phyloP scores from a whole-genome alignment of 306 rosid species.

The Leucaena leucocephala region DNA sequence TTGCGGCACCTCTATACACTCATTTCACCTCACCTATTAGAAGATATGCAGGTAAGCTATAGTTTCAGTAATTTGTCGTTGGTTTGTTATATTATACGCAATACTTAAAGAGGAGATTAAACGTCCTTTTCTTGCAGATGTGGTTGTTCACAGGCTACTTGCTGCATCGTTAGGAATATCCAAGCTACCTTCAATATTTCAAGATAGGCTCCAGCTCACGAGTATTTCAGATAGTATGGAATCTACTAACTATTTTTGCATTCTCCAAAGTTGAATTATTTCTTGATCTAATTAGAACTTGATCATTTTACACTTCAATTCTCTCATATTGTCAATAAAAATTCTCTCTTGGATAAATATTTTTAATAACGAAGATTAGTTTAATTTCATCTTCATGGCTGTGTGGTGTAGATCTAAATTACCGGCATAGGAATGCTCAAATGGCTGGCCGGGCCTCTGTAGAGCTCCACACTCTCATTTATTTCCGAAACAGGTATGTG shows the following conservation, averaged over 20 bases:
- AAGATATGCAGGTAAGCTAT: constrained; percentile 82
- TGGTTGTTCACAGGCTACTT: constrained; percentile 91
- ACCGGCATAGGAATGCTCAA: constrained; percentile 95
- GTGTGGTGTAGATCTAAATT: constrained; percentile 78
- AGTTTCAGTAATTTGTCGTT: constrained; percentile 24
- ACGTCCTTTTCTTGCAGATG: constrained; percentile 60
- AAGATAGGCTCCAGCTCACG: constrained; percentile 74
- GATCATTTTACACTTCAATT: constrained; percentile 14
- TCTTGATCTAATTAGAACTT: constrained; percentile 16
- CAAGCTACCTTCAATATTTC: constrained; percentile 77
- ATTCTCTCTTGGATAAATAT: constrained; percentile 9
- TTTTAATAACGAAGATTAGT: constrained; percentile 15
- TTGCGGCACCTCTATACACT: constrained; percentile 87
- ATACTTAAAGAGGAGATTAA: constrained; percentile 30
- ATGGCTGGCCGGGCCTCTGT: constrained; percentile 96
- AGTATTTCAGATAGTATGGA: constrained; percentile 85
- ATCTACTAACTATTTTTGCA: constrained; percentile 19
- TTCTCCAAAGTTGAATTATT: not conserved
- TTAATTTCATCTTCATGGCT: constrained; percentile 19
- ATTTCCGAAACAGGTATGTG: constrained; percentile 72
- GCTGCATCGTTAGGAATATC: constrained; percentile 87
- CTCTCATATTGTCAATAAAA: constrained; percentile 7
- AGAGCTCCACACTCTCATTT: constrained; percentile 86
- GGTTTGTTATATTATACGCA: constrained; percentile 24
- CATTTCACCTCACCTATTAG: constrained; percentile 98